These are phyloP conservation scores for Clitopilus hobsonii DNA, from an alignment of 768 basidiomycete species.

Conservation along the genomic window DNA sequence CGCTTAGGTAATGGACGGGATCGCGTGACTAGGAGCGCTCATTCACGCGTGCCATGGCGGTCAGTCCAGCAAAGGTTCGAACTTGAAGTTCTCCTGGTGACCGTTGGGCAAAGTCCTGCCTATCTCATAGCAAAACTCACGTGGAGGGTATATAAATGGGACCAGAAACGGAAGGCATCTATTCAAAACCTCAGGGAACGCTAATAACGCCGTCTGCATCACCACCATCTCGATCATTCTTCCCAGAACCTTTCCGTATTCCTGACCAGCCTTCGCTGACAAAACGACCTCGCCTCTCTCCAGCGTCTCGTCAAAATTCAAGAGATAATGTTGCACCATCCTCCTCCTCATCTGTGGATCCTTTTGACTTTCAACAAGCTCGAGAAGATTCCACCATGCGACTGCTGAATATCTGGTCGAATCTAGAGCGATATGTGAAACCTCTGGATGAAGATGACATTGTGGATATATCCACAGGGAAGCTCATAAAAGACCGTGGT, in stretches of 20 bases:
- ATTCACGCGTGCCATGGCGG: neutral
- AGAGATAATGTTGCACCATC: conserved; percentile 9
- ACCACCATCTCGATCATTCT: conserved; percentile 31
- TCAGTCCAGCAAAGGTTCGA: neutral
- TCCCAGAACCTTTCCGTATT: conserved; percentile 17
- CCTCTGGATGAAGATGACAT: conserved; percentile 78
- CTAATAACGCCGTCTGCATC: conserved; percentile 53
- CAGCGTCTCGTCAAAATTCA: conserved; percentile 37
- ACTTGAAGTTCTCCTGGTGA: neutral
- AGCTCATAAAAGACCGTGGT: conserved; percentile 68
- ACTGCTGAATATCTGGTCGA: conserved; percentile 59
- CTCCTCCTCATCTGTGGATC: conserved; percentile 25
- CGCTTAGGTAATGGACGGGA: neutral
- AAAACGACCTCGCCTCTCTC: conserved; percentile 46
- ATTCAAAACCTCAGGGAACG: conserved; percentile 14
- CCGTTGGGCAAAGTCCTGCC: neutral
- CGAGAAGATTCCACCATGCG: conserved; percentile 54
- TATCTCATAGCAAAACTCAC: no score
- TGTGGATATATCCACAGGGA: conserved; percentile 57
- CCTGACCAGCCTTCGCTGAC: conserved; percentile 33
- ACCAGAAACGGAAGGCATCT: no score
- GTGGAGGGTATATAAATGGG: no score
- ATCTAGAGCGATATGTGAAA: conserved; percentile 62
- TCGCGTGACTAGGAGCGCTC: neutral
- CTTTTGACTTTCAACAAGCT: conserved; percentile 45